Evolutionary conservation across 257 asterid species (phyloP).

Genomic region (Striga asiatica): DNA sequence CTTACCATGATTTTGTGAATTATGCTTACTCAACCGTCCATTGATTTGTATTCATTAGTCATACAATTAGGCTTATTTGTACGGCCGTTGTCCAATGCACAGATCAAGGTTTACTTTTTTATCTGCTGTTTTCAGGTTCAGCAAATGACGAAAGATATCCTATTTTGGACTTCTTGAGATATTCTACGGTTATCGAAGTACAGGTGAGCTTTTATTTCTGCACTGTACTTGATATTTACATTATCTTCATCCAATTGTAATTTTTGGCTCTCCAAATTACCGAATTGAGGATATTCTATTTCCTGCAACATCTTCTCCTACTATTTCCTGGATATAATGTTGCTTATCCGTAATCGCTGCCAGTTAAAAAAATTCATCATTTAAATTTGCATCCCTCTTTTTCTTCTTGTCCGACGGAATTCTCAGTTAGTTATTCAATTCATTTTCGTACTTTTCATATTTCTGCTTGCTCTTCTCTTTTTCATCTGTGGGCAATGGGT

Average conservation of each 20-base stretch:
- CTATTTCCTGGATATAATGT: background rate
- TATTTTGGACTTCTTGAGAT: constrained; percentile 57
- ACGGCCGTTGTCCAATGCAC: constrained; percentile 5
- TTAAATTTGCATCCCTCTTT: too few species aligned
- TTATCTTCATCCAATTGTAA: background rate
- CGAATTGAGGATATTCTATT: background rate
- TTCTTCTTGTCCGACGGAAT: too few species aligned
- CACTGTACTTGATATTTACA: background rate
- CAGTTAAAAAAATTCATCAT: too few species aligned
- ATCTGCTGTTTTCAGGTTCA: constrained; percentile 50
- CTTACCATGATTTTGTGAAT: background rate
- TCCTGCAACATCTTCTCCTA: background rate
- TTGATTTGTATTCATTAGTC: background rate
- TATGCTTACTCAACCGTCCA: background rate
- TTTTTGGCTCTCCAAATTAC: too few species aligned
- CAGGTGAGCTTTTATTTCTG: constrained; percentile 35
- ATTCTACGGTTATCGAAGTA: constrained; percentile 53
- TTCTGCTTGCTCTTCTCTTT: too few species aligned
- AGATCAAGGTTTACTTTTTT: constrained; percentile 24
- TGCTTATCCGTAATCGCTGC: too few species aligned
- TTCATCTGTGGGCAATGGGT: too few species aligned
- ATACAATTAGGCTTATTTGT: too few species aligned
- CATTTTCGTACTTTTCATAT: too few species aligned
- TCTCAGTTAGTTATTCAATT: too few species aligned
- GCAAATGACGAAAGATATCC: constrained; percentile 42